Percentiles rank a stretch among this genome's conserved stretches.
phyloP scores from a whole-genome alignment of 441 rosid species.

The Gossypium laxum region DNA sequence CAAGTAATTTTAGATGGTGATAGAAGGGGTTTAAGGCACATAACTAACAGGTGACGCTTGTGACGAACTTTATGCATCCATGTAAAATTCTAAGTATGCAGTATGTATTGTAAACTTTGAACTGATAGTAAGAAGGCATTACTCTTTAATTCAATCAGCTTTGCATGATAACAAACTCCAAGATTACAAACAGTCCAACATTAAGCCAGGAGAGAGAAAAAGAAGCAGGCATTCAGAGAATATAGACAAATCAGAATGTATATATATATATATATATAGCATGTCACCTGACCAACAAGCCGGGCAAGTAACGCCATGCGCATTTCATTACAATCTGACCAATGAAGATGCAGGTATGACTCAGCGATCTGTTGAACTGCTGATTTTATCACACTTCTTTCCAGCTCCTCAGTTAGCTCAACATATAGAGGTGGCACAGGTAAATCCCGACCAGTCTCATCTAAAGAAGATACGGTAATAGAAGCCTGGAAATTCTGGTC shows the following conservation, averaged over 20 bases:
- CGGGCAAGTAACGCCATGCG: constrained; percentile 78
- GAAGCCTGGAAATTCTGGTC: constrained; percentile 42
- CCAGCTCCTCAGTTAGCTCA: constrained; percentile 63
- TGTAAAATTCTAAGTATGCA: background rate
- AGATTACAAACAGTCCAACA: background rate
- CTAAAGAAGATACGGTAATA: constrained; percentile 36
- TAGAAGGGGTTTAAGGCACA: background rate
- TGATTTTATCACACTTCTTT: constrained; percentile 41
- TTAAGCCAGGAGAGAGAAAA: background rate
- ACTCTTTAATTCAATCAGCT: background rate
- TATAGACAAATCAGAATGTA: constrained; percentile 5
- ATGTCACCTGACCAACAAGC: constrained; percentile 70
- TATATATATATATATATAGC: background rate
- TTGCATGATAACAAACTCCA: background rate
- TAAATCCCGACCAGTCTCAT: constrained; percentile 62
- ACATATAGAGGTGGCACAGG: constrained; percentile 59
- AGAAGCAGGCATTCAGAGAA: background rate
- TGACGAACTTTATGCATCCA: background rate
- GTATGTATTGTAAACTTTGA: background rate
- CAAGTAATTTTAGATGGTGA: background rate
- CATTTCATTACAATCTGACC: constrained; percentile 41
- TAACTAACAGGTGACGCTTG: background rate
- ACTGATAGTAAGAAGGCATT: background rate
- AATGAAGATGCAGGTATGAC: constrained; percentile 52
- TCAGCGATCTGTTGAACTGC: constrained; percentile 69